A percentile compares a stretch with the other conserved stretches of the same genome.
phyloP scores from a whole-genome alignment of 306 rosid genomes.

The Lithocarpus polystachyus region DNA sequence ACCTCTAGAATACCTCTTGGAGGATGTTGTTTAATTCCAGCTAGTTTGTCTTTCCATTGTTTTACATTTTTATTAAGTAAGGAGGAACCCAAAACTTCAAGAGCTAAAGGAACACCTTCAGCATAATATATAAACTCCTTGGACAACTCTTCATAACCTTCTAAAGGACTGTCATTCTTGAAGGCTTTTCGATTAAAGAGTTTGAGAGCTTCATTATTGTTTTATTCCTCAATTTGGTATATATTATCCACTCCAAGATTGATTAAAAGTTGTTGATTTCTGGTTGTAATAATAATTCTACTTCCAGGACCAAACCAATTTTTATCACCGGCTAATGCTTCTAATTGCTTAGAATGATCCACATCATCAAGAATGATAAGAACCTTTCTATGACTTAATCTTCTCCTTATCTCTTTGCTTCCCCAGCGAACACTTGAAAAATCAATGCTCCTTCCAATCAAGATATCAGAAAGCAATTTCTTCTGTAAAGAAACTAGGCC shows the following conservation, averaged over 20 bases:
- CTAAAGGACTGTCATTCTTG: not conserved
- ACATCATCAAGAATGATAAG: constrained; percentile 11
- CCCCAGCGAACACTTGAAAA: too few species aligned
- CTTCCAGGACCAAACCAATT: not conserved
- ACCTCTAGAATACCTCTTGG: not conserved
- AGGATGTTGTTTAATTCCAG: not conserved
- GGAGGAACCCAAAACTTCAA: not conserved
- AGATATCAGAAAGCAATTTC: too few species aligned
- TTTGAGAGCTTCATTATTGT: not conserved
- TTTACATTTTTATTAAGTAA: fast-evolving
- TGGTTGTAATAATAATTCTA: not conserved
- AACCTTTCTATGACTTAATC: not conserved
- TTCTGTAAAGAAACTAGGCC: too few species aligned
- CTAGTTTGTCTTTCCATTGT: fast-evolving
- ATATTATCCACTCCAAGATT: not conserved
- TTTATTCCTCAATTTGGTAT: not conserved
- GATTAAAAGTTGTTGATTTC: not conserved
- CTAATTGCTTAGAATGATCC: not conserved
- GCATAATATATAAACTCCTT: not conserved
- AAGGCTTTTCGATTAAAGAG: not conserved
- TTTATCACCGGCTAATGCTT: not conserved
- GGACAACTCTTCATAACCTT: not conserved
- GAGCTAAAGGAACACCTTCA: not conserved
- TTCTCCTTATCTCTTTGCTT: too few species aligned
- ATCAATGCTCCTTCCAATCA: too few species aligned